These are phyloP conservation scores for Rhizophora apiculata DNA, from an alignment of 345 rosid genomes.

Conservation along the genomic window DNA sequence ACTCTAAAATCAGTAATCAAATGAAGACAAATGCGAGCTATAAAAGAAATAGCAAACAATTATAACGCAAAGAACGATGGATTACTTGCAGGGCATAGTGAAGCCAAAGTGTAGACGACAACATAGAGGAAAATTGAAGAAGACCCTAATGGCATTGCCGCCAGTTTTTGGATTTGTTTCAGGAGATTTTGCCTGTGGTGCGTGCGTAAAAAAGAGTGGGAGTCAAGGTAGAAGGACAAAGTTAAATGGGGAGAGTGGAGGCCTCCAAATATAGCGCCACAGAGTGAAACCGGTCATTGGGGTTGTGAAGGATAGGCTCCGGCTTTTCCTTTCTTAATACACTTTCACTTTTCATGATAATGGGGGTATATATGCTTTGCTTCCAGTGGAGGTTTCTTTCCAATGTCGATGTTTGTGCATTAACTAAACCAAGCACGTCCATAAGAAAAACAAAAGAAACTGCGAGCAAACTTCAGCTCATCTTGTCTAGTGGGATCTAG, in stretches of 20 bases:
- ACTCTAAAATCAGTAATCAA: neutral
- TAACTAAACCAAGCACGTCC: neutral
- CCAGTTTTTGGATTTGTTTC: neutral
- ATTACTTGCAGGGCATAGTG: slow-evolving; percentile 32
- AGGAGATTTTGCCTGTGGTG: too few species aligned
- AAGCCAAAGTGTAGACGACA: slow-evolving; percentile 28
- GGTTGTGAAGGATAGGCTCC: neutral
- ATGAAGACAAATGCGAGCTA: neutral
- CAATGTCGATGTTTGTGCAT: neutral
- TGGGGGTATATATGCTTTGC: slow-evolving; percentile 55
- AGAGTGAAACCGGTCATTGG: neutral
- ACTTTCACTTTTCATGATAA: slow-evolving; percentile 28
- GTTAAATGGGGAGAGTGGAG: slow-evolving; percentile 1
- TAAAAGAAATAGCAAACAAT: neutral
- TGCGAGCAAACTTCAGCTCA: too few species aligned
- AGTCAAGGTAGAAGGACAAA: neutral
- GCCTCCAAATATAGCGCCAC: slow-evolving; percentile 4
- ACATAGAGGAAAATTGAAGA: slow-evolving; percentile 24
- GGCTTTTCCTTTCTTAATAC: slow-evolving; percentile 19
- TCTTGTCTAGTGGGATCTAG: neutral
- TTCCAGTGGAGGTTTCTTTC: slow-evolving; percentile 44
- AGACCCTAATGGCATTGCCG: slow-evolving; percentile 28
- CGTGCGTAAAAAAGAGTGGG: neutral
- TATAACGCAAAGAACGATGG: neutral
- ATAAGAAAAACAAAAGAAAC: neutral